phyloP scores from a whole-genome alignment of 2,329 filamentous ascomycete genomes.

The Fusarium odoratissimum region DNA sequence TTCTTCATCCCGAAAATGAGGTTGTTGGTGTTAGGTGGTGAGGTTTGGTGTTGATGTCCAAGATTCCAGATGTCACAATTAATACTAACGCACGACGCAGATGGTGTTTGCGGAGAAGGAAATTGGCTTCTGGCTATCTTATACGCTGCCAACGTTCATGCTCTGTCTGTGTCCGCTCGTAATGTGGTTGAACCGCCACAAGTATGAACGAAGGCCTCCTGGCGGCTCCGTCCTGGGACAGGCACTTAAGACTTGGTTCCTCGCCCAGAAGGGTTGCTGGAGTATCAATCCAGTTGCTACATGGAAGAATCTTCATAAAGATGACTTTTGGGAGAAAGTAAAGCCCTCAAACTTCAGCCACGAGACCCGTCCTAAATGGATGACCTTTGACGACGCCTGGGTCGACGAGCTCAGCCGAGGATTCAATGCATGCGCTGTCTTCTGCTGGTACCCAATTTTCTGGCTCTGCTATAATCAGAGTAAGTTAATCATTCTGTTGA shows the following conservation, averaged over 20 bases:
- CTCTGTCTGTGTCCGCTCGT: slow-evolving; percentile 72
- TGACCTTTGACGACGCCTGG: slow-evolving; percentile 84
- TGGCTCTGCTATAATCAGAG: slow-evolving; percentile 64
- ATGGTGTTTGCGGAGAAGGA: slow-evolving; percentile 80
- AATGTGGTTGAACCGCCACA: slow-evolving; percentile 67
- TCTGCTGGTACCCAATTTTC: slow-evolving; percentile 74
- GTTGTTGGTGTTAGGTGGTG: neutral
- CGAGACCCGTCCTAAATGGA: slow-evolving; percentile 70
- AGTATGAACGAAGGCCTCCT: slow-evolving; percentile 69
- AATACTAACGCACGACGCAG: neutral
- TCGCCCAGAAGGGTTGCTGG: slow-evolving; percentile 77
- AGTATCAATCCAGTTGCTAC: slow-evolving; percentile 72
- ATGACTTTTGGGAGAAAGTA: slow-evolving; percentile 73
- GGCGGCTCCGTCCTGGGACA: slow-evolving; percentile 77
- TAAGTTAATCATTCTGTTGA: slow-evolving; percentile 23
- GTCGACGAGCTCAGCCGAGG: slow-evolving; percentile 80
- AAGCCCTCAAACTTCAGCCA: slow-evolving; percentile 74
- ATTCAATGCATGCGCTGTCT: slow-evolving; percentile 75
- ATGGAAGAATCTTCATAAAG: slow-evolving; percentile 67
- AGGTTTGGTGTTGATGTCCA: neutral
- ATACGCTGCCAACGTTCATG: slow-evolving; percentile 73
- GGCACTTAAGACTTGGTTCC: slow-evolving; percentile 67
- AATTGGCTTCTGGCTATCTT: slow-evolving; percentile 80
- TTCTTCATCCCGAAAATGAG: neutral
- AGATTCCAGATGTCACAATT: neutral